These are phyloP conservation scores for Gnomoniopsis smithogilvyi DNA, from an alignment of 2,329 filamentous ascomycete species.

Conservation along the genomic window DNA sequence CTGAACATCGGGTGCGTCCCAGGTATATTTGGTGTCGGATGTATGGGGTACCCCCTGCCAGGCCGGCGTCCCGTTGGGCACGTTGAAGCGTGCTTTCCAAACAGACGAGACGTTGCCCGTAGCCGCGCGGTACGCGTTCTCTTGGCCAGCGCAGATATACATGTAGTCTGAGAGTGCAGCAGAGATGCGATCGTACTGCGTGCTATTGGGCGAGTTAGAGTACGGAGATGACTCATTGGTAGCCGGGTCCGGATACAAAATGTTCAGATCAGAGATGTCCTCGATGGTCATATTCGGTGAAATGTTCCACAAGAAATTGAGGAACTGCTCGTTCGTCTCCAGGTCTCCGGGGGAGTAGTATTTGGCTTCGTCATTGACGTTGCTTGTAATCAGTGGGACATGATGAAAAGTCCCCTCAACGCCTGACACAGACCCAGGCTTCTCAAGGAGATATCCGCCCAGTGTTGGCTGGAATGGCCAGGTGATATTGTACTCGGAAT, in stretches of 20 bases:
- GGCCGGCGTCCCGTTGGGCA: slow-evolving; percentile 29
- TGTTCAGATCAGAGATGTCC: slow-evolving; percentile 27
- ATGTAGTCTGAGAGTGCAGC: slow-evolving; percentile 43
- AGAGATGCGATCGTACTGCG: slow-evolving; percentile 41
- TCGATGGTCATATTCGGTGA: slow-evolving; percentile 27
- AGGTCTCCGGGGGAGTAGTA: slow-evolving; percentile 29
- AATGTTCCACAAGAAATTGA: slow-evolving; percentile 34
- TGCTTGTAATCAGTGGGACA: slow-evolving; percentile 35
- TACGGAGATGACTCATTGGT: slow-evolving; percentile 31
- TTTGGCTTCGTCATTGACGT: slow-evolving; percentile 34
- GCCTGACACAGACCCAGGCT: slow-evolving; percentile 38
- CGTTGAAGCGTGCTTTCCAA: slow-evolving; percentile 38
- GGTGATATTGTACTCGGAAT: slow-evolving; percentile 35
- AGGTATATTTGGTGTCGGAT: slow-evolving; percentile 33
- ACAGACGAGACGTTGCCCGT: slow-evolving; percentile 27
- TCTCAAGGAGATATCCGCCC: slow-evolving; percentile 42
- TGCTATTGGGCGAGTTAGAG: slow-evolving; percentile 35
- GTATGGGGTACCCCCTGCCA: slow-evolving; percentile 37
- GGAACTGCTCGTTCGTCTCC: slow-evolving; percentile 33
- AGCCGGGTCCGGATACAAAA: slow-evolving; percentile 34
- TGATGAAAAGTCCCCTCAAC: slow-evolving; percentile 35
- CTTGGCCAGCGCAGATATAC: slow-evolving; percentile 42
- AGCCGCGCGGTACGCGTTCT: slow-evolving; percentile 37
- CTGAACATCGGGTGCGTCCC: slow-evolving; percentile 32
- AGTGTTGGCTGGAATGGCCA: slow-evolving; percentile 49